Conservation (phyloP, 1,139 yeast species). For the Yamadazyma sp. region DNA sequence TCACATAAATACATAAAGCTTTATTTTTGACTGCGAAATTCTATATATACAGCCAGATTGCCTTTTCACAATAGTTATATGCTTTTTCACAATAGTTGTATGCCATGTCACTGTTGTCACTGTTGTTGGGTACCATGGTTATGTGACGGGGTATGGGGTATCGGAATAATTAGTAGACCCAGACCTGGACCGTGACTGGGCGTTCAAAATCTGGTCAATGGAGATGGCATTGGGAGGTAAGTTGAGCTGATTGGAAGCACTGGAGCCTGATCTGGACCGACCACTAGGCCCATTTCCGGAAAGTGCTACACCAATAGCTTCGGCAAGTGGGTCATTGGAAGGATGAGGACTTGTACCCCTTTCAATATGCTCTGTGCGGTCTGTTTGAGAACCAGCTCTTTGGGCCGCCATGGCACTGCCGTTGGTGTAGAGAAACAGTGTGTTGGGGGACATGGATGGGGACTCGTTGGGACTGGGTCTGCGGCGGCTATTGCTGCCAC, state of each 20-base stretch:
- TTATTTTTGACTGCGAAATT: constrained; percentile 3
- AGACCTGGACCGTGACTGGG: constrained; percentile 4
- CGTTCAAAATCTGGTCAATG: constrained; percentile 8
- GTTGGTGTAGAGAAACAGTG: neutral
- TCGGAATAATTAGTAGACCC: constrained; percentile 6
- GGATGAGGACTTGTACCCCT: neutral
- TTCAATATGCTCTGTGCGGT: neutral
- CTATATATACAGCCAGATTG: no score
- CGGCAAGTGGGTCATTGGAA: neutral
- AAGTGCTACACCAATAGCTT: neutral
- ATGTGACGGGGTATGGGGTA: constrained; percentile 9
- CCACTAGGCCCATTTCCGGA: neutral
- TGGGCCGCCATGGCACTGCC: neutral
- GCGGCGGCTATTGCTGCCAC: constrained; percentile 1
- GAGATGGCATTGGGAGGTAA: constrained; percentile 12
- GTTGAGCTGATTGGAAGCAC: constrained; percentile 6
- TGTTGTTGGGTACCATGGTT: no score
- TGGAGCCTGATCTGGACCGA: constrained; percentile 8
- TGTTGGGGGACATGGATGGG: neutral
- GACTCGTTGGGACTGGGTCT: neutral
- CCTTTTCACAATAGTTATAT: no score
- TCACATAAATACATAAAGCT: constrained; percentile 35
- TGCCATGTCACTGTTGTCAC: no score
- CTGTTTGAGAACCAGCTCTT: neutral
- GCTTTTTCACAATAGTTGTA: no score